phyloP scores from a whole-genome alignment of 495 filamentous ascomycete genomes.

The Chaetomium cochliodes region DNA sequence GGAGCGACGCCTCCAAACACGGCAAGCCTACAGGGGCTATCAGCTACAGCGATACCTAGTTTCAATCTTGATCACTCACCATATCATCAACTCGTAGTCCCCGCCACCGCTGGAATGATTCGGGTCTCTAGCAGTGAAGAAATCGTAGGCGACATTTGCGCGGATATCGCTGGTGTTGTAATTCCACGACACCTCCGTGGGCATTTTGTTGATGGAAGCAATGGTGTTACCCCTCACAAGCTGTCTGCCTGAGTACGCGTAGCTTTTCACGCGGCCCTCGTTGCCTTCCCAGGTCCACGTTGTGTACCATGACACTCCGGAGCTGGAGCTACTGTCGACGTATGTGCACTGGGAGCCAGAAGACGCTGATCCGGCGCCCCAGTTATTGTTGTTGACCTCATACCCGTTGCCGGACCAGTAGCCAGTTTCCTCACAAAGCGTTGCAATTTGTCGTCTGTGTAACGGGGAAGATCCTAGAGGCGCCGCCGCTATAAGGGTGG shows the following conservation, averaged over 20 bases:
- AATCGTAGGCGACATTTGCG: constrained; percentile 50
- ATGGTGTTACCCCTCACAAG: constrained; percentile 35
- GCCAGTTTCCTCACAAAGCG: constrained; percentile 42
- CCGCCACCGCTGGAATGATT: constrained; percentile 47
- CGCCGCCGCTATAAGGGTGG: not conserved
- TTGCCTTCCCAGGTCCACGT: constrained; percentile 47
- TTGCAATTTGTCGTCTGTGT: constrained; percentile 15
- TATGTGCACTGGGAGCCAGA: constrained; percentile 47
- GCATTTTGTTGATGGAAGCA: constrained; percentile 37
- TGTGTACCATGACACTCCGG: constrained; percentile 39
- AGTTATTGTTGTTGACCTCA: constrained; percentile 49
- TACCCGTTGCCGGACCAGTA: constrained; percentile 38
- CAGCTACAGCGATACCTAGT: not conserved
- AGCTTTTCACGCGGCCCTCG: constrained; percentile 46
- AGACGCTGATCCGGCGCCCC: constrained; percentile 39
- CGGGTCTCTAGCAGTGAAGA: constrained; percentile 48
- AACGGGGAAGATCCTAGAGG: not conserved
- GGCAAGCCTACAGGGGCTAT: constrained; percentile 31
- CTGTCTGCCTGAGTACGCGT: constrained; percentile 37
- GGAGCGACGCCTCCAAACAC: constrained; percentile 40
- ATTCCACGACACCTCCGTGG: constrained; percentile 41
- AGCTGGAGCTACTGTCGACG: constrained; percentile 35
- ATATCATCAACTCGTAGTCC: constrained; percentile 54
- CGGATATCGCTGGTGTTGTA: constrained; percentile 42
- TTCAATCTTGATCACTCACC: constrained; percentile 32